These are phyloP conservation scores for Picea glauca DNA, from an alignment of 75 land plant species.

Conservation along the genomic window DNA sequence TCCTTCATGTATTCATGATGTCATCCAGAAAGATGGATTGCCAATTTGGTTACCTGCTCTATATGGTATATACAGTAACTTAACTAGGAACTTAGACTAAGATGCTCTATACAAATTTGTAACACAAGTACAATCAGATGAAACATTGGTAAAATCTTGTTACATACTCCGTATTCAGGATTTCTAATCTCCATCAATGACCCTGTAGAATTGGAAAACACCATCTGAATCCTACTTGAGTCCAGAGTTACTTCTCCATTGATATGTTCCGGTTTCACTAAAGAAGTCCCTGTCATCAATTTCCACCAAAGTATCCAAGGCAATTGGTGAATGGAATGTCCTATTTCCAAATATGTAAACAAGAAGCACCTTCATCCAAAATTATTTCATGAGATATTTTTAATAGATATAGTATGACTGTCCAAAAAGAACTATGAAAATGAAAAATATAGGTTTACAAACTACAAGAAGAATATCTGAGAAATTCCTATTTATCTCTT, in stretches of 20 bases:
- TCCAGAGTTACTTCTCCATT: constrained; percentile 9
- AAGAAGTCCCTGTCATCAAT: constrained; percentile 7
- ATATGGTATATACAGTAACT: not conserved
- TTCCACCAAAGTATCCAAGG: not conserved
- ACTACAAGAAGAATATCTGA: not conserved
- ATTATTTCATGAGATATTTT: no score
- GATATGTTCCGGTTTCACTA: not conserved
- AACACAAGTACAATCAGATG: not conserved
- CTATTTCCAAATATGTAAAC: not conserved
- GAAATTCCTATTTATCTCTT: not conserved
- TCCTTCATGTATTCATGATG: no score
- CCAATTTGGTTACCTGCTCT: not conserved
- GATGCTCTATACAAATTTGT: no score
- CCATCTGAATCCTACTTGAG: constrained; percentile 9
- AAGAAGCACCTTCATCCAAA: not conserved
- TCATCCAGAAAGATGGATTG: no score
- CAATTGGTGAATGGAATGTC: not conserved
- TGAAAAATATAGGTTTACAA: no score
- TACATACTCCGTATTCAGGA: constrained; percentile 1
- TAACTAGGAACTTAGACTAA: not conserved
- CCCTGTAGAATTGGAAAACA: constrained; percentile 10
- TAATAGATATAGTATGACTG: no score
- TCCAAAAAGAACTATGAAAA: no score
- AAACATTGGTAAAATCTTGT: not conserved
- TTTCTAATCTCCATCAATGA: not conserved